Base-by-base conservation (phyloP, 2,329 filamentous ascomycete species). In the Teratosphaeria pseudoeucalypti region DNA sequence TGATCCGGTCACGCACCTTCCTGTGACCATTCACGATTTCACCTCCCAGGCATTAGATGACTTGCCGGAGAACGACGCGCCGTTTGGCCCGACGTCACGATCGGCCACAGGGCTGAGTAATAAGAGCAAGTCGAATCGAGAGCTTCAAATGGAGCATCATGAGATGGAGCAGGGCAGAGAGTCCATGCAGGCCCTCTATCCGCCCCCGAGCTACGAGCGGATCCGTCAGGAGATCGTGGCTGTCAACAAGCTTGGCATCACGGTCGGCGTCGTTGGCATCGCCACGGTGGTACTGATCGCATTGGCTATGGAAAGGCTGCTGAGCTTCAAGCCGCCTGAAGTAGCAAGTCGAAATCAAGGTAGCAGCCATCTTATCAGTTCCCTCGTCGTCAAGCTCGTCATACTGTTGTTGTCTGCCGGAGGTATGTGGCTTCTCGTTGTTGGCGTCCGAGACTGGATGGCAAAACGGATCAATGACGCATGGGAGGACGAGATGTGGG, bases 1-100 rank as follows among this genome's bases (percentile, higher is more conserved):
- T 1, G 87, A 90, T 67, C 86, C 86, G 0, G 80, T 89, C 47
- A 90, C 87, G 1, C 87, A 89, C 72, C 76, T 89, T 2, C 85
- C 86, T 1, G 79, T 89, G 55, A 77, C 74, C 39, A 86, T 89
- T 39, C 84, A 87, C 67, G 87, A 89, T 68, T 85, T 85, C 66
- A 88, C 86, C 0, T 77, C 80, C 32, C 80, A 83, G 47, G 84
- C 87, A 57, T 75, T 89, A 34, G 75, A 80, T 61, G 71, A 72
- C 57, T 72, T 75, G 27, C 70, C 75, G 37, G 74, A 80, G 67
- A 81, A 81, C 62, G 71, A 75, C 4, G 71, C 74, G 3, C 70
- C 76, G 0, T 67, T 72, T 43, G 78, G 77, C 10, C 68, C 71
- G 16, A 71, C 75, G 16, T 65, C 67, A 0, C 69, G 72, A 43